phyloP scores from a whole-genome alignment of 352 stramenopile species.

The Globisporangium okanoganense region DNA sequence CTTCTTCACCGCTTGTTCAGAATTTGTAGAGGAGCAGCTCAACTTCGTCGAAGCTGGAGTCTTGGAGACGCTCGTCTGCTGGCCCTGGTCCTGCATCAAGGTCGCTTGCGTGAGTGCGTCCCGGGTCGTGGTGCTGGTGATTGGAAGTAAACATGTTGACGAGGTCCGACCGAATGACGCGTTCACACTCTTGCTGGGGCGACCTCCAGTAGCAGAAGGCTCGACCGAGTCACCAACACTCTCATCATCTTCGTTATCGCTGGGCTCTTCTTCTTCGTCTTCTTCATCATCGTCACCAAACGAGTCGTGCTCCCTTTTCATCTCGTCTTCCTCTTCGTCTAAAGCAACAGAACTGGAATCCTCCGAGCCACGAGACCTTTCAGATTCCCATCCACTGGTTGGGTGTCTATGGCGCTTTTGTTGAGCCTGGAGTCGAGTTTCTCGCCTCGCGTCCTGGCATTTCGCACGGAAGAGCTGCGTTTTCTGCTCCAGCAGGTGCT shows the following conservation, averaged over 20 bases:
- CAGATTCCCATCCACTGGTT: neutral
- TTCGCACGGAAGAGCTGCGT: slow-evolving; percentile 3
- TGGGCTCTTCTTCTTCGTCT: neutral
- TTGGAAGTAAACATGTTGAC: neutral
- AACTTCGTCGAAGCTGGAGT: neutral
- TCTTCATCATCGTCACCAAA: neutral
- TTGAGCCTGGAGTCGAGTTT: neutral
- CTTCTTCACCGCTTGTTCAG: neutral
- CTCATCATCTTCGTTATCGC: neutral
- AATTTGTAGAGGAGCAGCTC: neutral
- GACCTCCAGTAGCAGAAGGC: neutral
- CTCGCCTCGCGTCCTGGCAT: neutral
- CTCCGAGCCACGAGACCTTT: neutral
- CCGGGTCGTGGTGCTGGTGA: neutral
- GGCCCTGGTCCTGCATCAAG: slow-evolving; percentile 10
- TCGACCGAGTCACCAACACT: neutral
- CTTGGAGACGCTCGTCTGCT: slow-evolving; percentile 8
- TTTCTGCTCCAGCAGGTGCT: slow-evolving; percentile 15
- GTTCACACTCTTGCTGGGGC: neutral
- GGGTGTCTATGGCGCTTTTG: neutral
- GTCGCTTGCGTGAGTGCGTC: slow-evolving; percentile 6
- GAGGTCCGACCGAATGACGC: too few relatives aligned
- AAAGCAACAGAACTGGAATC: neutral
- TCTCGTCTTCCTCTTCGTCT: neutral
- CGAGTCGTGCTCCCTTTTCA: neutral